Conservation (phyloP, 2,329 filamentous ascomycete species). For the Talaromyces sp. region DNA sequence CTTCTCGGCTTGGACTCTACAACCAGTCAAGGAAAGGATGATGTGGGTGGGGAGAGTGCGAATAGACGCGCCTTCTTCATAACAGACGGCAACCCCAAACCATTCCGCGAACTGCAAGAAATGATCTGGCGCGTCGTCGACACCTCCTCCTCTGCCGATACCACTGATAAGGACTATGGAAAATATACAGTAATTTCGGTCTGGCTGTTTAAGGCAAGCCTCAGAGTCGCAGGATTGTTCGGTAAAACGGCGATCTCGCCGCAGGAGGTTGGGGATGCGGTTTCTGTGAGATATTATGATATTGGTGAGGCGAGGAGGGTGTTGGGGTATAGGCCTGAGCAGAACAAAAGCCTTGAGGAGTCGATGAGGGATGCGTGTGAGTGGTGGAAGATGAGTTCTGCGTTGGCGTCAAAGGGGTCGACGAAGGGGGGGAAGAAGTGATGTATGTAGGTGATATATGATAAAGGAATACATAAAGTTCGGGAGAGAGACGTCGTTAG, state of each 20-base stretch:
- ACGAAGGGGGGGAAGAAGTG: neutral
- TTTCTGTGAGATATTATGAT: constrained; percentile 12
- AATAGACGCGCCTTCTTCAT: constrained; percentile 13
- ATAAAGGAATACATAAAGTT: neutral
- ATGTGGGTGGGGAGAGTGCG: neutral
- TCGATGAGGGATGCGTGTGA: neutral
- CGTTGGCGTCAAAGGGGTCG: neutral
- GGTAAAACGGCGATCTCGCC: constrained; percentile 7
- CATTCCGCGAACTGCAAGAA: constrained; percentile 11
- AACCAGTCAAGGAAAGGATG: neutral
- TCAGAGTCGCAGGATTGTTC: constrained; percentile 3
- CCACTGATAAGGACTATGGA: neutral
- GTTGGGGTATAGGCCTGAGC: constrained; percentile 2
- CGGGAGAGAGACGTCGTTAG: neutral
- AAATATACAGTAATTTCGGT: constrained; percentile 4
- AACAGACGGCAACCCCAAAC: constrained; percentile 12
- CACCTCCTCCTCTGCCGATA: too few species aligned
- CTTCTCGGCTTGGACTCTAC: neutral
- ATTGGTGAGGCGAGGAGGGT: constrained; percentile 7
- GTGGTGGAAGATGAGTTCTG: neutral
- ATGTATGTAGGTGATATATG: neutral
- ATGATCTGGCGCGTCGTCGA: constrained; percentile 15
- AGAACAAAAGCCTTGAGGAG: constrained; percentile 8
- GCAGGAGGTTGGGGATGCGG: constrained; percentile 14
- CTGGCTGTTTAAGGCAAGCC: constrained; percentile 4